Conservation (phyloP, 164 flowering plant species). For the Aristolochia contorta region DNA sequence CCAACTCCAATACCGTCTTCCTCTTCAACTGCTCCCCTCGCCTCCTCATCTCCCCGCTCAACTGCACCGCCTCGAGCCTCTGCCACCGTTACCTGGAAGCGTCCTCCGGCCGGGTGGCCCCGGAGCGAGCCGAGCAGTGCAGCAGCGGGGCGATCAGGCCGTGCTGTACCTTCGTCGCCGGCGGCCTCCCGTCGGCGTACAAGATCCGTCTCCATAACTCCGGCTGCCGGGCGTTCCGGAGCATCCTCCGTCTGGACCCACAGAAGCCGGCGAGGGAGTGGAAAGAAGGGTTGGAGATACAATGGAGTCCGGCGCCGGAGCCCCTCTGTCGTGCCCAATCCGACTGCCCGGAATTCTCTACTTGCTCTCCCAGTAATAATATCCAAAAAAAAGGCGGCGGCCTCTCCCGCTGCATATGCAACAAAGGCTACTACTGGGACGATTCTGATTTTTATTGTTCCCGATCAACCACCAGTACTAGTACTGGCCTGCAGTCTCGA, state of each 20-base stretch:
- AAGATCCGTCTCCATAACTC: conserved; percentile 53
- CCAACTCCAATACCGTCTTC: conserved; percentile 54
- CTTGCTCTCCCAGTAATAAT: neutral
- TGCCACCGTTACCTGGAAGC: conserved; percentile 46
- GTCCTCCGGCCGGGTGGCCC: conserved; percentile 26
- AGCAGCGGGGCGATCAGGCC: conserved; percentile 5
- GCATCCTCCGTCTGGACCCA: conserved; percentile 44
- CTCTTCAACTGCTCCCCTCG: conserved; percentile 58
- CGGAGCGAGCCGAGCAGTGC: conserved; percentile 1
- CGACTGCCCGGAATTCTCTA: conserved; percentile 32
- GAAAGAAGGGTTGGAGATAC: conserved; percentile 68
- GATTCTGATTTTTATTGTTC: too few relatives aligned
- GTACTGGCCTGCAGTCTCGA: too few relatives aligned
- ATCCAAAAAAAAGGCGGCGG: too few relatives aligned
- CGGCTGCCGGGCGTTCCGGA: conserved; percentile 57
- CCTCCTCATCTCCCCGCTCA: conserved; percentile 51
- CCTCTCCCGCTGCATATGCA: conserved; percentile 42
- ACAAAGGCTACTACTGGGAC: conserved; percentile 38
- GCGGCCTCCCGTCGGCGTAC: conserved; percentile 67
- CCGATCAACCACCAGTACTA: conserved; percentile 36
- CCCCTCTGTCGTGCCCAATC: conserved; percentile 34
- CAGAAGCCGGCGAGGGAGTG: conserved; percentile 31
- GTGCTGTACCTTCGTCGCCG: conserved; percentile 59
- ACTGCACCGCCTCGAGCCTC: conserved; percentile 48
- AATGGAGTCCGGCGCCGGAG: conserved; percentile 58